Conservation (phyloP, 1,284 basidiomycete species). For the Caloboletus firmus region DNA sequence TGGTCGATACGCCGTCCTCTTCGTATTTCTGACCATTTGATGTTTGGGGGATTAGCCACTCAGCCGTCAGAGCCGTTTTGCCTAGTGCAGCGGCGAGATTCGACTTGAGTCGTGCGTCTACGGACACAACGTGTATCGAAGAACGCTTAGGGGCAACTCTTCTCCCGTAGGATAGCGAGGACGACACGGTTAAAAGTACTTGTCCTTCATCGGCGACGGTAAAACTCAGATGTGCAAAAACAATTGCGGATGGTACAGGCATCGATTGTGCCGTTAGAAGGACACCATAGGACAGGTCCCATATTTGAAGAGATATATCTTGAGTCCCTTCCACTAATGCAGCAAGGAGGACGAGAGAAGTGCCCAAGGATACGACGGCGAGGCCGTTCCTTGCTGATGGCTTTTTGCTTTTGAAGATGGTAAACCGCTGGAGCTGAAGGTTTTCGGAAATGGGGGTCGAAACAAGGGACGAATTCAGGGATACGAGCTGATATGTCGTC, state of each 20-base stretch:
- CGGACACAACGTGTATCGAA: constrained; percentile 57
- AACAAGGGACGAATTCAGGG: constrained; percentile 28
- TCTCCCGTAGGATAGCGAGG: constrained; percentile 27
- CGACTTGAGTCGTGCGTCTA: constrained; percentile 49
- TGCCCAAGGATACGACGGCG: constrained; percentile 54
- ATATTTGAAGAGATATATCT: constrained; percentile 59
- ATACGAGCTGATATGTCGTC: constrained; percentile 43
- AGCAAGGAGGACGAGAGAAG: constrained; percentile 64
- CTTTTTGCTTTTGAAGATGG: constrained; percentile 20
- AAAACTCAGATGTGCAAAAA: constrained; percentile 31
- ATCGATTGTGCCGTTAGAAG: constrained; percentile 56
- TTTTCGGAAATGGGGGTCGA: constrained; percentile 38
- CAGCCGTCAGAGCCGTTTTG: constrained; percentile 44
- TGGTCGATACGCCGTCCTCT: constrained; percentile 36
- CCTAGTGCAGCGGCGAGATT: constrained; percentile 65
- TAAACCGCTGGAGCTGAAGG: constrained; percentile 40
- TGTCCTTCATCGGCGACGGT: constrained; percentile 45
- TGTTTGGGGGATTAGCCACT: constrained; percentile 44
- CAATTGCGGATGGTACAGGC: constrained; percentile 51
- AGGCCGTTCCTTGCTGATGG: constrained; percentile 29
- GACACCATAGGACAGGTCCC: constrained; percentile 73
- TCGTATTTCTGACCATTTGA: constrained; percentile 4
- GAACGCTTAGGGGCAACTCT: constrained; percentile 39
- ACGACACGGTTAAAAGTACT: constrained; percentile 55
- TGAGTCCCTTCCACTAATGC: constrained; percentile 42